These are phyloP conservation scores for Gloeopeniophorella convolvens DNA, from an alignment of 768 basidiomycete species.

Conservation along the genomic window DNA sequence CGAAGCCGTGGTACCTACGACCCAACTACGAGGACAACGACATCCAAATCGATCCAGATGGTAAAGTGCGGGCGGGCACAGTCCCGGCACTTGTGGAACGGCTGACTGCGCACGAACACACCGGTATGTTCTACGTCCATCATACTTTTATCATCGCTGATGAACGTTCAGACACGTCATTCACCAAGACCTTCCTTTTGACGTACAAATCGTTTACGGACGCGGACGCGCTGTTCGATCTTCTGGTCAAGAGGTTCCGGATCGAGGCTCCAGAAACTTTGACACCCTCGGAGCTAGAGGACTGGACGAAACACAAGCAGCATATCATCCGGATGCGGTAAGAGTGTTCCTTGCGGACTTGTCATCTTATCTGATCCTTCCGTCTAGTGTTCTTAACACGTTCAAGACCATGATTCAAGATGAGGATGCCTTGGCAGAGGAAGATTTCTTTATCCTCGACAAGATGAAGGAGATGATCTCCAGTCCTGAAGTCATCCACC, in stretches of 20 bases:
- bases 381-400: conserved; percentile 75
- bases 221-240: conserved; percentile 73
- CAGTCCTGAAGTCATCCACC: conserved; percentile 53
- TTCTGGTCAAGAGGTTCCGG: conserved; percentile 73
- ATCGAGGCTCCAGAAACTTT: conserved; percentile 69
- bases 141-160: background rate
- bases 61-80: conserved; percentile 80
- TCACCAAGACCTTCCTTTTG: conserved; percentile 87
- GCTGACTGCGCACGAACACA: conserved; percentile 84
- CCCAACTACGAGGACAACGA: conserved; percentile 75
- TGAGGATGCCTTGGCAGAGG: conserved; percentile 77
- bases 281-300: conserved; percentile 50
- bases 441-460: conserved; percentile 76
- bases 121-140: conserved; percentile 45
- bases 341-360: conserved; percentile 22
- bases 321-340: conserved; percentile 83
- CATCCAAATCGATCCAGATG: conserved; percentile 80
- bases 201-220: conserved; percentile 94
- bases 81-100: conserved; percentile 81
- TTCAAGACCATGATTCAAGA: conserved; percentile 86
- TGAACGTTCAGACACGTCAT: conserved; percentile 56
- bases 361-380: background rate
- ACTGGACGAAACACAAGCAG: conserved; percentile 85
- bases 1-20: conserved; percentile 78
- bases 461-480: conserved; percentile 76